Evolutionary conservation across 2,329 filamentous ascomycete species (phyloP), one percentile per base, ranked within the genome.

Genomic region (Emydomyces testavorans): DNA sequence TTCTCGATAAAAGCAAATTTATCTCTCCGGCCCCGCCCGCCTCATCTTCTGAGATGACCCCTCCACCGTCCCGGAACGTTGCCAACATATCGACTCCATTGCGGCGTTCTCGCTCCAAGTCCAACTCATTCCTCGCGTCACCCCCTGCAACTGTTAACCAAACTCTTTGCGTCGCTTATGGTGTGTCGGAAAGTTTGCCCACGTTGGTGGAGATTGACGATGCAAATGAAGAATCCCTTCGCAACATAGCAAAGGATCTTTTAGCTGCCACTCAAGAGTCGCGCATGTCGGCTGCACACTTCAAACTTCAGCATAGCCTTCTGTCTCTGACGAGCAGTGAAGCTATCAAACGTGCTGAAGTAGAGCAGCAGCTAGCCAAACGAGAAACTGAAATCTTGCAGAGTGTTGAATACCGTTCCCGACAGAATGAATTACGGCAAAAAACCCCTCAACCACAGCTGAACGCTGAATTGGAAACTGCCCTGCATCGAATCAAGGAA

Each of bases 281-380:
- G 48, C 85, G 92, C 59, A 89, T 88, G 71, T 84, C 89, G 50
- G 82, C 84, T 13, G 85, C 89, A 26, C 89, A 95, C 63, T 83
- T 92, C 69, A 93, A 92, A 67, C 71, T 96, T 47, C 90, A 95
- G 63, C 84, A 89, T 61, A 88, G 83, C 57, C 76, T 95, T 60
- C 75, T 94, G 23, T 80, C 78, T 44, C 80, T 95, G 54, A 86
- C 94, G 60, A 88, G 85, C 47, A 80, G 83, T 41, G 87, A 94
- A 56, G 83, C 88, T 24, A 78, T 86, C 7, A 89, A 93, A 65
- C 80, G 88, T 21, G 87, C 90, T 56, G 83, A 82, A 29, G 89
- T 95, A 4, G 90, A 95, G 65, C 84, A 94, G 58, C 85, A 92
- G 54, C 89, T 95, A 78, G 83, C 83, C n/a, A 79, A 86, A 53